These are phyloP conservation scores for Paratrypanosoma confusum DNA, from an alignment of 208 protist genomes.

Conservation along the genomic window DNA sequence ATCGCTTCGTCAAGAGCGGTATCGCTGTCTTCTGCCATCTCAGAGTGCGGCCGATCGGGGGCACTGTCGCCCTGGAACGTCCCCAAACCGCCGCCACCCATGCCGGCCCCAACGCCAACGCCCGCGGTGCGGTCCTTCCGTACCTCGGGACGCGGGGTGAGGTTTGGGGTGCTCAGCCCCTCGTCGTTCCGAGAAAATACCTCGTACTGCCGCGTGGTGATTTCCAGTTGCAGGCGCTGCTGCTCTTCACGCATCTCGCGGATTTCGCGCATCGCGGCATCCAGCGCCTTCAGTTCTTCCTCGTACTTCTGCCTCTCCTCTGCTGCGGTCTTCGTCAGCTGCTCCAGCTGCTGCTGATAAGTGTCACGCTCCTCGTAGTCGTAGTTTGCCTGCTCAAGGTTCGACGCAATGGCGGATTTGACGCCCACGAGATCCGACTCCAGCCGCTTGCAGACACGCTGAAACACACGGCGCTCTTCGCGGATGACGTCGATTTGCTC, in stretches of 20 bases:
- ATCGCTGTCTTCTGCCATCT: conserved; percentile 16
- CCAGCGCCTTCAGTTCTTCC: conserved; percentile 58
- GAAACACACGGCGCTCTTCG: conserved; percentile 93
- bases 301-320: conserved; percentile 77
- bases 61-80: conserved; percentile 9
- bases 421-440: conserved; percentile 88
- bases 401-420: conserved; percentile 90
- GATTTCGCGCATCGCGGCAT: conserved; percentile 78
- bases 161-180: conserved; percentile 13
- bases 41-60: conserved; percentile 6
- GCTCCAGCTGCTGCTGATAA: conserved; percentile 77
- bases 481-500: conserved; percentile 94
- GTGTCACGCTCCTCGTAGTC: conserved; percentile 93
- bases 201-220: conserved; percentile 76
- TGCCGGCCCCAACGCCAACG: neutral
- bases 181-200: conserved; percentile 37
- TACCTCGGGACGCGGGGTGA: neutral
- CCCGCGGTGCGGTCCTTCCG: conserved; percentile 1
- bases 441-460: conserved; percentile 93
- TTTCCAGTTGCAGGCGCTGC: conserved; percentile 68
- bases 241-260: conserved; percentile 81
- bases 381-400: conserved; percentile 91
- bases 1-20: conserved; percentile 5
- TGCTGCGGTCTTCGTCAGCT: conserved; percentile 52
- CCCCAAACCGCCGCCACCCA: neutral